Conservation (phyloP, 116 monocot genomes). For the Zostera marina region DNA sequence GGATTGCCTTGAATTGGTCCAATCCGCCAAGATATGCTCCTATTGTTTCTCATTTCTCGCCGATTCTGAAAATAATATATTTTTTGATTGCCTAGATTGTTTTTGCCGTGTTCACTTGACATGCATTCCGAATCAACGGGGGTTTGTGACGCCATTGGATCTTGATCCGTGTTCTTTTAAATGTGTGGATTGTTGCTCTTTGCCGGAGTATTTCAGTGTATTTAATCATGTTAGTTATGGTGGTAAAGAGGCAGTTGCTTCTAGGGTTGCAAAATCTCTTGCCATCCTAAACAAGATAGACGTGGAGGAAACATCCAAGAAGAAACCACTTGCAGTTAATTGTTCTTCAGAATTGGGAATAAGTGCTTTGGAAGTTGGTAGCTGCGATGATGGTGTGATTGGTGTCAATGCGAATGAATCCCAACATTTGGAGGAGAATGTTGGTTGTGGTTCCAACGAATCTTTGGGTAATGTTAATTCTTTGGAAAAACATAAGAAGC, state of each 20-base stretch:
- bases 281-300: conserved; percentile 8
- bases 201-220: conserved; percentile 8
- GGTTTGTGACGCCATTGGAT: conserved; percentile 7
- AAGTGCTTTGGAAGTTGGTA: not conserved
- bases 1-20: conserved; percentile 19
- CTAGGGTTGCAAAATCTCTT: conserved; percentile 6
- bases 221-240: not conserved
- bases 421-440: conserved; percentile 2
- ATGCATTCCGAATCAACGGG: conserved; percentile 21
- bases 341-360: conserved; percentile 6
- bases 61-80: not conserved
- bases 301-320: conserved; percentile 7
- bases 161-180: conserved; percentile 15
- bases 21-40: conserved; percentile 28
- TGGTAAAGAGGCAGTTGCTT: conserved; percentile 4
- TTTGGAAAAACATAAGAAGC: conserved; percentile 1
- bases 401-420: not conserved
- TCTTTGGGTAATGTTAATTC: not conserved
- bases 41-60: conserved; percentile 27
- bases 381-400: not conserved
- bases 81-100: conserved; percentile 25
- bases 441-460: conserved; percentile 3
- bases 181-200: conserved; percentile 31
- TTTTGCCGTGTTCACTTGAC: conserved; percentile 23
- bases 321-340: conserved; percentile 13